Evolutionary conservation across 2,329 filamentous ascomycete genomes (phyloP).

Genomic region (Thelonectria rubi): DNA sequence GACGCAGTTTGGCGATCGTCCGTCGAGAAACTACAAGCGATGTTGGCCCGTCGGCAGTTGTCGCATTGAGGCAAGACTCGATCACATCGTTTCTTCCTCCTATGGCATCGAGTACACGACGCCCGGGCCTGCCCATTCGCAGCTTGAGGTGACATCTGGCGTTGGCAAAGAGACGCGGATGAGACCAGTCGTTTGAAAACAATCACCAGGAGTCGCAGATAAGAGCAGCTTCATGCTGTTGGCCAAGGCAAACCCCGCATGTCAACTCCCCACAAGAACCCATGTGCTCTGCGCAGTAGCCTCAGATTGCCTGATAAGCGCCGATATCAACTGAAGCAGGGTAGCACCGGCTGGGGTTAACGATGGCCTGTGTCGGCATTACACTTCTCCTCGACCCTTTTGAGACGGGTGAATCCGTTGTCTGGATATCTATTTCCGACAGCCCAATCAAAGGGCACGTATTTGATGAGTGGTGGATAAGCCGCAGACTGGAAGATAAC

Average conservation of each 20-base stretch:
- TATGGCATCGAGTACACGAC: conserved; percentile 53
- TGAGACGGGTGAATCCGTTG: background rate
- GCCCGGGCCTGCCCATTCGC: conserved; percentile 27
- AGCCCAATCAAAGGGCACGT: background rate
- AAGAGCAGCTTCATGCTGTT: background rate
- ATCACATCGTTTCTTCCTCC: conserved; percentile 55
- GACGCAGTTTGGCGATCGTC: conserved; percentile 51
- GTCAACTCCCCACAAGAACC: background rate
- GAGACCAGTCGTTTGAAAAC: background rate
- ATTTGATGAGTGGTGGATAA: background rate
- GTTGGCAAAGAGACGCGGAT: background rate
- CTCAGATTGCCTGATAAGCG: background rate
- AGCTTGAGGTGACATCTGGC: conserved; percentile 12
- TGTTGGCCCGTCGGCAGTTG: conserved; percentile 49
- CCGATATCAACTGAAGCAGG: background rate
- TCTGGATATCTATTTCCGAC: background rate
- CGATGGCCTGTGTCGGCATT: background rate
- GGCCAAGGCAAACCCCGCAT: background rate
- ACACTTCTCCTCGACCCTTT: background rate
- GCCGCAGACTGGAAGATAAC: background rate
- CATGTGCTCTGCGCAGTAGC: background rate
- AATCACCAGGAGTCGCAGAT: background rate
- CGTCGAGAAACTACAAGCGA: conserved; percentile 53
- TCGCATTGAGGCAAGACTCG: conserved; percentile 50
- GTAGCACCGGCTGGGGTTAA: no score